A percentile compares a stretch with the other conserved stretches of the same genome.
These are phyloP conservation scores for Fraxinus quadrangulata DNA, from an alignment of 257 asterid genomes.

Conservation along the genomic window DNA sequence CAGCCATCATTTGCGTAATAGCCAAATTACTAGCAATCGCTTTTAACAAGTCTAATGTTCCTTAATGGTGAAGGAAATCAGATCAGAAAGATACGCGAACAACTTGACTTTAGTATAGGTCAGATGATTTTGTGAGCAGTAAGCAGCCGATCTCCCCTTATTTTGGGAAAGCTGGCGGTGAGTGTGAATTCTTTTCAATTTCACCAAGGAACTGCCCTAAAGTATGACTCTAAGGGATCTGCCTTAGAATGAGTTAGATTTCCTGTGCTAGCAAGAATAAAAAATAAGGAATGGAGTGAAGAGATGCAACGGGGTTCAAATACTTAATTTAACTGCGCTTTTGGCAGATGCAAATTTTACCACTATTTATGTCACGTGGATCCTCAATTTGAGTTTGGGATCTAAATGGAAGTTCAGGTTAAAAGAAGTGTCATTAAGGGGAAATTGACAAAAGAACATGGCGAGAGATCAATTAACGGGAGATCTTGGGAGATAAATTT, in stretches of 20 bases:
- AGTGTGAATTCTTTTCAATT: no score
- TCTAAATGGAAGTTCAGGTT: not conserved
- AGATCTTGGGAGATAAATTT: not conserved
- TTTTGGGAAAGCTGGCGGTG: no score
- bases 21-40: not conserved
- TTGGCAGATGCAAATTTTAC: not conserved
- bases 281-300: no score
- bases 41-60: not conserved
- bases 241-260: no score
- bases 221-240: no score
- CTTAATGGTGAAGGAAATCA: not conserved
- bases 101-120: no score
- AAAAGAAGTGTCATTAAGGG: not conserved
- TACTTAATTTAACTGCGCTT: not conserved
- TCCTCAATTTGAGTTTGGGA: not conserved
- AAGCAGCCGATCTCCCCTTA: no score
- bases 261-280: no score
- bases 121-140: no score
- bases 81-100: no score
- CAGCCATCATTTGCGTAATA: not conserved
- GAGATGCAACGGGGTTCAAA: constrained; percentile 2
- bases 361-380: not conserved
- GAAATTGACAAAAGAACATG: not conserved
- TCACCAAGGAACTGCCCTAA: no score
- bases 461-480: not conserved